A percentile compares a stretch with the other conserved stretches of the same genome.
Conservation (phyloP, 495 filamentous ascomycete genomes). For the Jackrogersella multiformis region DNA sequence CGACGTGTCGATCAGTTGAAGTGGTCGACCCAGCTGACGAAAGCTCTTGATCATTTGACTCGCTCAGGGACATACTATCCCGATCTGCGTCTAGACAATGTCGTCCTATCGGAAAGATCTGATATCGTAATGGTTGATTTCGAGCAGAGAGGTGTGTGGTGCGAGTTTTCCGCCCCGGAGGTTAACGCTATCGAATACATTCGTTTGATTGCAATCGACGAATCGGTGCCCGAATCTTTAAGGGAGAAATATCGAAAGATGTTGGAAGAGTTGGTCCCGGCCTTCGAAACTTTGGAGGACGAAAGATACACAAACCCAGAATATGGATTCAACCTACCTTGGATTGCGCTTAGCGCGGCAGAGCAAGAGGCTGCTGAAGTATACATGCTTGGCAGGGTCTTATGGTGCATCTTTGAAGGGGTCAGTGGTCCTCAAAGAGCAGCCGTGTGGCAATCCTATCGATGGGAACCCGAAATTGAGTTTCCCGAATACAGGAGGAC, state of each 20-base stretch:
- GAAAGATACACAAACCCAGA: constrained; percentile 51
- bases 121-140: constrained; percentile 62
- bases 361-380: constrained; percentile 61
- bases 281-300: constrained; percentile 48
- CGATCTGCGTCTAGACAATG: constrained; percentile 60
- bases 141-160: constrained; percentile 63
- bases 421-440: constrained; percentile 56
- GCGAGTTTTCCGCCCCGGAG: constrained; percentile 60
- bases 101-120: constrained; percentile 51
- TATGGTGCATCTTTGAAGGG: constrained; percentile 65
- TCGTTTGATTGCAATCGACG: constrained; percentile 50
- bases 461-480: constrained; percentile 57
- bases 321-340: constrained; percentile 57
- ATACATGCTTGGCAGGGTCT: constrained; percentile 61
- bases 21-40: constrained; percentile 57
- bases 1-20: constrained; percentile 48
- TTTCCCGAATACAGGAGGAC: constrained; percentile 55
- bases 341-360: constrained; percentile 51
- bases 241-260: constrained; percentile 46
- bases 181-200: constrained; percentile 59
- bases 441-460: constrained; percentile 60
- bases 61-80: constrained; percentile 56
- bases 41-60: constrained; percentile 52
- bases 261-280: constrained; percentile 50
- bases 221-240: constrained; percentile 45